Percentiles rank a stretch among this genome's conserved stretches.
These are phyloP conservation scores for Manihot esculenta DNA, from an alignment of 441 rosid genomes.

Conservation along the genomic window DNA sequence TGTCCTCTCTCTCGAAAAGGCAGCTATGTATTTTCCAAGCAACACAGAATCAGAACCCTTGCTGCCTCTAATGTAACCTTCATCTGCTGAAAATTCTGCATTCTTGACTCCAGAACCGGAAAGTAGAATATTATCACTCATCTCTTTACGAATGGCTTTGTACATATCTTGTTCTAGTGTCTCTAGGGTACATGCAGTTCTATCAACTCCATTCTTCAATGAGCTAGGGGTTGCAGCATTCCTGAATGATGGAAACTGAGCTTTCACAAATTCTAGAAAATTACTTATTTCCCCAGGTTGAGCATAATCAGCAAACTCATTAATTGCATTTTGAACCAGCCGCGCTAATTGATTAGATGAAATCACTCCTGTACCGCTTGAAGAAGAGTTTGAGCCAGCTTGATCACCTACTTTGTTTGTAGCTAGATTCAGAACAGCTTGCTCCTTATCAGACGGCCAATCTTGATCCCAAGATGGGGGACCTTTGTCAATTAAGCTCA, in stretches of 20 bases:
- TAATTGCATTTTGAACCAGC: constrained; percentile 49
- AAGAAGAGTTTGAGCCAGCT: constrained; percentile 29
- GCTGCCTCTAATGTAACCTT: constrained; percentile 31
- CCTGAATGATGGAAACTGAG: constrained; percentile 50
- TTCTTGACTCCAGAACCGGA: constrained; percentile 33
- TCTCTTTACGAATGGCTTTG: constrained; percentile 38
- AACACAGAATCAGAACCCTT: constrained; percentile 47
- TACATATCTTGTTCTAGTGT: constrained; percentile 70
- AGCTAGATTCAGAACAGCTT: constrained; percentile 23
- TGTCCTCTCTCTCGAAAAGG: constrained; percentile 46
- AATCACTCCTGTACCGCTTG: constrained; percentile 38
- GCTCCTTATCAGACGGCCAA: constrained; percentile 39
- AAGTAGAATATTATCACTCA: constrained; percentile 28
- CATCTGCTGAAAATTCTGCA: constrained; percentile 32
- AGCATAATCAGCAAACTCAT: constrained; percentile 46
- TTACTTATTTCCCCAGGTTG: constrained; percentile 45
- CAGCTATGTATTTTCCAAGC: constrained; percentile 48
- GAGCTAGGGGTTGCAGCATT: constrained; percentile 40
- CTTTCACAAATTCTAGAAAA: constrained; percentile 57
- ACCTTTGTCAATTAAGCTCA: constrained; percentile 75
- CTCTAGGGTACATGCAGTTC: constrained; percentile 39
- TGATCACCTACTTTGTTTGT: constrained; percentile 38
- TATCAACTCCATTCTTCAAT: constrained; percentile 45
- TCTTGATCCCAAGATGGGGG: constrained; percentile 70
- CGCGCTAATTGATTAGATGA: constrained; percentile 43